A percentile compares a stretch with the other conserved stretches of the same genome.
These are phyloP conservation scores for Leishmania martiniquensis DNA, from an alignment of 208 protist species.

Conservation along the genomic window DNA sequence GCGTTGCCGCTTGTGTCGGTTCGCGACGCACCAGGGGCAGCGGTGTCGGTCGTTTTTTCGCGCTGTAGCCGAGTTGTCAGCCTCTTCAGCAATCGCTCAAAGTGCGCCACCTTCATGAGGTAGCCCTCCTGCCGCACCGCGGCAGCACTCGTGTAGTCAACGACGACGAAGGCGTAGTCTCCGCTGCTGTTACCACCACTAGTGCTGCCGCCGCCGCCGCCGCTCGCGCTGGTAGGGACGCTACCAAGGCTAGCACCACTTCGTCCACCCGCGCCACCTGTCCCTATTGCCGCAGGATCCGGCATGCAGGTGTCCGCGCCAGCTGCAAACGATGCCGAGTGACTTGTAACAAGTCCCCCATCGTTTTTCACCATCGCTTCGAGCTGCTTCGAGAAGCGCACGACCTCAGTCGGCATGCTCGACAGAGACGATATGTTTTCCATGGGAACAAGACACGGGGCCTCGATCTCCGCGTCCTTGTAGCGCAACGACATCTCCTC, in stretches of 20 bases:
- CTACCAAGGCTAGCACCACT: neutral
- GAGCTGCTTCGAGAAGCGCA: slow-evolving; percentile 36
- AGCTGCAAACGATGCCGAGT: slow-evolving; percentile 7
- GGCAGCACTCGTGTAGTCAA: slow-evolving; percentile 11
- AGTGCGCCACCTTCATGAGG: slow-evolving; percentile 27
- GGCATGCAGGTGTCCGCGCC: neutral
- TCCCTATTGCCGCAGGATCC: neutral
- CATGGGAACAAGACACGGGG: slow-evolving; percentile 19
- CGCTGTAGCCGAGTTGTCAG: slow-evolving; percentile 21
- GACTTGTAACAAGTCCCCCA: slow-evolving; percentile 11
- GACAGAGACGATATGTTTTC: slow-evolving; percentile 41
- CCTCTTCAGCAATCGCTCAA: slow-evolving; percentile 26
- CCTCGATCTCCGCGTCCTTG: slow-evolving; percentile 33
- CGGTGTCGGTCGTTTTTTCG: neutral
- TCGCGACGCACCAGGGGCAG: neutral
- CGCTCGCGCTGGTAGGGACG: neutral
- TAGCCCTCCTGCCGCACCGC: slow-evolving; percentile 22
- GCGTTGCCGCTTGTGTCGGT: neutral
- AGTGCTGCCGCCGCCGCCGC: neutral
- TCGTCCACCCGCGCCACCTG: neutral
- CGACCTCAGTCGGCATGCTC: slow-evolving; percentile 24
- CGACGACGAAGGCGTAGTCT: slow-evolving; percentile 32
- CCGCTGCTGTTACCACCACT: neutral
- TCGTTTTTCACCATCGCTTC: slow-evolving; percentile 36
- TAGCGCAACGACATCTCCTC: slow-evolving; percentile 40